phyloP scores from a whole-genome alignment of 345 rosid genomes.

The Gossypium rotundifolium region DNA sequence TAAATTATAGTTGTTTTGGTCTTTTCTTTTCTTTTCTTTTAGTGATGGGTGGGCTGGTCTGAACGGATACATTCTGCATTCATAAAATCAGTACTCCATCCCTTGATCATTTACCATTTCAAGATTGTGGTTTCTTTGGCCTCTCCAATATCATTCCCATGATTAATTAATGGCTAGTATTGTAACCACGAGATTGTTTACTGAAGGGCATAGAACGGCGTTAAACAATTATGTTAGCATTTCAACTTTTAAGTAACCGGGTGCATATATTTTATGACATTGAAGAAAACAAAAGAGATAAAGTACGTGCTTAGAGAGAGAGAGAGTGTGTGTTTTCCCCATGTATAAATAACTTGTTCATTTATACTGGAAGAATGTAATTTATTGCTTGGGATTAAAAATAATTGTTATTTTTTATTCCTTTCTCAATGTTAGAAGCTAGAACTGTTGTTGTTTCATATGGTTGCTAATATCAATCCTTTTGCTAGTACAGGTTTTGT shows the following conservation, averaged over 20 bases:
- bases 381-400: not conserved
- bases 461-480: not conserved
- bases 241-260: not conserved
- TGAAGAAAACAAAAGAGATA: not conserved
- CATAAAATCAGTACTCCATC: not conserved
- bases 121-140: not conserved
- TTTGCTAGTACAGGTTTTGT: conserved; percentile 46
- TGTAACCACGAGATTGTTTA: not conserved
- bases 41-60: not conserved
- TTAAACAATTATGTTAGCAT: not conserved
- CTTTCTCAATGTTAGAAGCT: not conserved
- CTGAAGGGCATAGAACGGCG: not conserved
- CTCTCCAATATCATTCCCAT: not conserved
- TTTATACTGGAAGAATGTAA: not conserved
- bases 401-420: not conserved
- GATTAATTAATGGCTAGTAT: not conserved
- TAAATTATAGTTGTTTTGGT: not conserved
- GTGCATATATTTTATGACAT: not conserved
- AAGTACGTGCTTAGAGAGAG: not conserved
- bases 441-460: not conserved
- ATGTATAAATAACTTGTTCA: not conserved
- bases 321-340: not conserved
- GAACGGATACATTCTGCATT: not conserved
- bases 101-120: not conserved
- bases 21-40: not conserved